phyloP scores from a whole-genome alignment of 2,329 filamentous ascomycete species.

The Pseudocercospora fijiensis region DNA sequence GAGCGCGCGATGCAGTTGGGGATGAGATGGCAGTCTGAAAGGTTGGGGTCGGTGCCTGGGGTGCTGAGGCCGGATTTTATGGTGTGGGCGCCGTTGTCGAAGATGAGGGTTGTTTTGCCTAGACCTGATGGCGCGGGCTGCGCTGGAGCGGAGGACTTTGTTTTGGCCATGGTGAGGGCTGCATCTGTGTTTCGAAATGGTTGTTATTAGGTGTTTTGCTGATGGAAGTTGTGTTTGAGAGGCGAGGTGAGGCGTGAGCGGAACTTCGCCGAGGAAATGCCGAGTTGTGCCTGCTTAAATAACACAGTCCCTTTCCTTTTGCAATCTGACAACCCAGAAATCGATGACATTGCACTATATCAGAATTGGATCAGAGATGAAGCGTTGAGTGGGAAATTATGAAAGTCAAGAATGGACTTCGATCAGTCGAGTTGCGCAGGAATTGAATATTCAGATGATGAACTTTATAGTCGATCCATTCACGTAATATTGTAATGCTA shows the following conservation, averaged over 20 bases:
- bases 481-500: no score
- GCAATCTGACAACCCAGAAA: not conserved
- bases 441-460: no score
- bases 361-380: no score
- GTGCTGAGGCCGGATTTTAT: conserved; percentile 80
- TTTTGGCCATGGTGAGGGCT: conserved; percentile 9
- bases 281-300: not conserved
- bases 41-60: conserved; percentile 32
- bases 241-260: not conserved
- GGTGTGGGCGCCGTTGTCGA: conserved; percentile 90
- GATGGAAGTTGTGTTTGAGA: not conserved
- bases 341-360: no score
- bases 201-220: not conserved
- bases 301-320: not conserved
- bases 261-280: not conserved
- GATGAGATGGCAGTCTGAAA: conserved; percentile 64
- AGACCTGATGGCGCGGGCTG: conserved; percentile 1
- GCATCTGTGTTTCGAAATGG: not conserved
- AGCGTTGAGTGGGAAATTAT: no score
- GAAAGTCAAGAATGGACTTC: no score
- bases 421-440: no score
- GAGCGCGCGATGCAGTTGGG: conserved; percentile 84
- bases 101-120: conserved; percentile 63
- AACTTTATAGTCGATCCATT: no score
- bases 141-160: conserved; percentile 10